Percentiles rank a stretch among this genome's conserved stretches.
phyloP scores from a whole-genome alignment of 768 basidiomycete species.

The Megacollybia marginata region DNA sequence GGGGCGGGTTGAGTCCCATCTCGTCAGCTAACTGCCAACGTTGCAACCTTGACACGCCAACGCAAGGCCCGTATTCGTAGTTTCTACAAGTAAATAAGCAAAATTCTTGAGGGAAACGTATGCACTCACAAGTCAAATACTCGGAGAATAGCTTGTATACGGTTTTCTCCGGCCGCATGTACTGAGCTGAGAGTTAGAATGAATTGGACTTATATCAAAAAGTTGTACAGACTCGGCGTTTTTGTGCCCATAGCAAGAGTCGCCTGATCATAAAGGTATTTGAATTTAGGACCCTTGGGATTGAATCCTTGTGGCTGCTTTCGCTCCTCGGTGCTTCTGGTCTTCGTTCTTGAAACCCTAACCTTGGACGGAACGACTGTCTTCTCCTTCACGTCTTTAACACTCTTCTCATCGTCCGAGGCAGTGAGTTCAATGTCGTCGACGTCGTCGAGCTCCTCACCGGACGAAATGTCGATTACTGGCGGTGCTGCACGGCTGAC shows the following conservation, averaged over 20 bases:
- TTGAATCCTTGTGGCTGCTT: constrained; percentile 29
- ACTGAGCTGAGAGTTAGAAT: constrained; percentile 31
- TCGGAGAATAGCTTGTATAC: constrained; percentile 64
- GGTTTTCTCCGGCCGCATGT: constrained; percentile 54
- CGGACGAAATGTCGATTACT: not conserved
- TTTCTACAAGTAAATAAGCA: constrained; percentile 25
- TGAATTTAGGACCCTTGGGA: constrained; percentile 45
- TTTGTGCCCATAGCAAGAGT: constrained; percentile 5
- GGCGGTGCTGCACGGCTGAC: no score
- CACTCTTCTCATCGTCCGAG: constrained; percentile 14
- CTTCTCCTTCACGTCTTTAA: constrained; percentile 6
- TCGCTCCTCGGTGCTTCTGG: constrained; percentile 11
- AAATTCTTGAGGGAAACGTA: not conserved
- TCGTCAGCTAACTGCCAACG: constrained; percentile 81
- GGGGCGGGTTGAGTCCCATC: constrained; percentile 74
- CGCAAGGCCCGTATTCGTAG: constrained; percentile 75
- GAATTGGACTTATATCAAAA: not conserved
- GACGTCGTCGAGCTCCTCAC: constrained; percentile 11
- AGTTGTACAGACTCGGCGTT: not conserved
- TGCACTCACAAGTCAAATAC: constrained; percentile 66
- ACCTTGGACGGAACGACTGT: constrained; percentile 1
- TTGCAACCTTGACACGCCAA: constrained; percentile 73
- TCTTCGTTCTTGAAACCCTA: constrained; percentile 5
- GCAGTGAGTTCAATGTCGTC: constrained; percentile 16
- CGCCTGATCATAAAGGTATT: constrained; percentile 38